Conservation (phyloP, 768 basidiomycete genomes). For the Tricholomella constricta region DNA sequence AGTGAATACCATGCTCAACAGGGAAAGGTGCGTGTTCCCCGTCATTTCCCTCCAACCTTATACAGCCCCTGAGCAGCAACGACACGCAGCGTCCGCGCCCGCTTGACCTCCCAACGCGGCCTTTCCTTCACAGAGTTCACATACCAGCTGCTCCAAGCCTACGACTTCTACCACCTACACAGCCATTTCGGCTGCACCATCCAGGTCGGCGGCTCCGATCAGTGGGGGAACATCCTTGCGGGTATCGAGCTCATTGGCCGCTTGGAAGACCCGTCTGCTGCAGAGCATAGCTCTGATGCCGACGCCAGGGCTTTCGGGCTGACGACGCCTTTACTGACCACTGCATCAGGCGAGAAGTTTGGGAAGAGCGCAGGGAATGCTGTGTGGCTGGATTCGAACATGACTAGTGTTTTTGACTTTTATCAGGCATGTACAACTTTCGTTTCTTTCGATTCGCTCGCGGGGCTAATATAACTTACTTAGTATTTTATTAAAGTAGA, state of each 20-base stretch:
- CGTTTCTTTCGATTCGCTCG: slow-evolving; percentile 4
- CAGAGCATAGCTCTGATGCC: slow-evolving; percentile 21
- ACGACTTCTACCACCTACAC: slow-evolving; percentile 86
- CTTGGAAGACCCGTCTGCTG: slow-evolving; percentile 25
- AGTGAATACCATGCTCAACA: slow-evolving; percentile 86
- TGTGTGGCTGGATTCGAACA: slow-evolving; percentile 77
- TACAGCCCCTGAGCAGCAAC: neutral
- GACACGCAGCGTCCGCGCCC: slow-evolving; percentile 69
- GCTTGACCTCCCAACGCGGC: slow-evolving; percentile 77
- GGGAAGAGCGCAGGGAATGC: slow-evolving; percentile 98
- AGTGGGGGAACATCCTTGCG: slow-evolving; percentile 97
- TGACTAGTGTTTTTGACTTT: slow-evolving; percentile 90
- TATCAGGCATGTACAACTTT: too few species aligned
- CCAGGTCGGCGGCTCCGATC: slow-evolving; percentile 96
- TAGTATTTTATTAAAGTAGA: slow-evolving; percentile 89
- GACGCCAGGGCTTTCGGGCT: slow-evolving; percentile 65
- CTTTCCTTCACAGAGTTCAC: slow-evolving; percentile 99
- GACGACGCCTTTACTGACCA: slow-evolving; percentile 93
- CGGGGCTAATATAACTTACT: neutral
- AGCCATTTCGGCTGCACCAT: slow-evolving; percentile 68
- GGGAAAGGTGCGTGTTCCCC: slow-evolving; percentile 70
- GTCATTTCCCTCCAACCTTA: neutral
- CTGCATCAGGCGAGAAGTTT: slow-evolving; percentile 89
- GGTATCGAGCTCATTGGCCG: slow-evolving; percentile 90
- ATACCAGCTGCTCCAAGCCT: slow-evolving; percentile 96